phyloP scores from a whole-genome alignment of 2,329 filamentous ascomycete species.

The Ceratocystis cacaofunesta region DNA sequence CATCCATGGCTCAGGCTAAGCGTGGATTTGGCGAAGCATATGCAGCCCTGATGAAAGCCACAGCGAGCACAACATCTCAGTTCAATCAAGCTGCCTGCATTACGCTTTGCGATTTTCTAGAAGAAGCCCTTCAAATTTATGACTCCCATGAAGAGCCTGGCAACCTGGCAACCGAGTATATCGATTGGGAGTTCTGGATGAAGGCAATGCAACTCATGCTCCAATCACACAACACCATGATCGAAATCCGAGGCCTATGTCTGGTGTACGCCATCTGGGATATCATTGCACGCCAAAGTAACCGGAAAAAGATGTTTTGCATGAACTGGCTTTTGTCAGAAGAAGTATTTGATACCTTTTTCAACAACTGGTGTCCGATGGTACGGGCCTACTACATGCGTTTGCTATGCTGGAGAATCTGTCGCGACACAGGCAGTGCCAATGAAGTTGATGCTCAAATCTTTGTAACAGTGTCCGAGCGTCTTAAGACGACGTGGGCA shows the following conservation, averaged over 20 bases:
- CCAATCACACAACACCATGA: constrained; percentile 74
- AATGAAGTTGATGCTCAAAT: constrained; percentile 52
- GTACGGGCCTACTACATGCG: constrained; percentile 87
- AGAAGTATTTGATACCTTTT: constrained; percentile 62
- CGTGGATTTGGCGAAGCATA: constrained; percentile 66
- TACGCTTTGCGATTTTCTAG: constrained; percentile 78
- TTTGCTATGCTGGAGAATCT: constrained; percentile 76
- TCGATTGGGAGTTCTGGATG: constrained; percentile 78
- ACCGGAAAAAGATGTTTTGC: constrained; percentile 56
- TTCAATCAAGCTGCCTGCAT: constrained; percentile 77
- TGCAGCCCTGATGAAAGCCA: constrained; percentile 55
- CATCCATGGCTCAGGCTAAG: constrained; percentile 32
- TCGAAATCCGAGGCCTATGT: constrained; percentile 69
- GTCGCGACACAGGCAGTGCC: constrained; percentile 54
- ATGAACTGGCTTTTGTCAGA: constrained; percentile 61
- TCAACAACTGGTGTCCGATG: constrained; percentile 94
- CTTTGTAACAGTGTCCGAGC: constrained; percentile 49
- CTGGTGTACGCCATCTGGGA: constrained; percentile 74
- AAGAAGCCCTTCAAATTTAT: constrained; percentile 59
- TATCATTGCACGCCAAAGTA: constrained; percentile 47
- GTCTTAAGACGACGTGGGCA: constrained; percentile 60
- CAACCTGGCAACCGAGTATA: constrained; percentile 29
- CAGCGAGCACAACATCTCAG: constrained; percentile 59
- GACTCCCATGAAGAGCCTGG: constrained; percentile 32
- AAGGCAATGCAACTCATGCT: constrained; percentile 66